These are phyloP conservation scores for Carex myosuroides DNA, from an alignment of 176 grass and related monocot species.

Conservation along the genomic window DNA sequence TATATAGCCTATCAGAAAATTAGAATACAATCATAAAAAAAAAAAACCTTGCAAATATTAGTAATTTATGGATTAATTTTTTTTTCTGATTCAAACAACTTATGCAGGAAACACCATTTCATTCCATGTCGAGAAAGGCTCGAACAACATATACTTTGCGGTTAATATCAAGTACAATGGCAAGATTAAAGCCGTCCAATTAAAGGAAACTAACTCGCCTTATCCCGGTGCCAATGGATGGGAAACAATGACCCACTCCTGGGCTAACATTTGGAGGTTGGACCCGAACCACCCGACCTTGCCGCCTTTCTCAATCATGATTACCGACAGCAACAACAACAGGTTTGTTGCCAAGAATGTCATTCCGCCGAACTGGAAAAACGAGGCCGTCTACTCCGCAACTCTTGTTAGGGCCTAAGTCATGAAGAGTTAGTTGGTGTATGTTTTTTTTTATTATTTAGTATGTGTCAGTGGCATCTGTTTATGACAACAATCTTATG, in stretches of 20 bases:
- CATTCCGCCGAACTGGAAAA: constrained; percentile 62
- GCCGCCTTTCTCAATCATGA: constrained; percentile 59
- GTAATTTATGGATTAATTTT: not conserved
- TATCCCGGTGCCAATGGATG: constrained; percentile 32
- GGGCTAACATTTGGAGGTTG: constrained; percentile 58
- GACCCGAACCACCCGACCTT: constrained; percentile 31
- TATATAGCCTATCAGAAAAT: not conserved
- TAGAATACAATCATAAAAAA: not conserved
- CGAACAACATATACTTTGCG: constrained; percentile 59
- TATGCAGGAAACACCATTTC: constrained; percentile 20
- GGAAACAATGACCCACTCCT: constrained; percentile 50
- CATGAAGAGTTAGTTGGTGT: not conserved
- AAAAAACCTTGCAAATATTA: not conserved
- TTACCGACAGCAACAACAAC: constrained; percentile 46
- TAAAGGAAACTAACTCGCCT: constrained; percentile 47
- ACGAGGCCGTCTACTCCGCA: constrained; percentile 32
- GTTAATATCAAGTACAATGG: constrained; percentile 51
- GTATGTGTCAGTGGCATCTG: not conserved
- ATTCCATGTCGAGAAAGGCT: constrained; percentile 66
- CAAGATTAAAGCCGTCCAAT: constrained; percentile 49
- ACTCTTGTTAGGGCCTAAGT: not conserved
- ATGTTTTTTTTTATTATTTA: not conserved
- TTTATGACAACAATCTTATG: not conserved
- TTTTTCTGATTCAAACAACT: not conserved
- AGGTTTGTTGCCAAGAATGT: constrained; percentile 55